Evolutionary conservation across 1,284 basidiomycete species (phyloP), one percentile per base, ranked within the genome.

Genomic region (Leccinum subrobustum): DNA sequence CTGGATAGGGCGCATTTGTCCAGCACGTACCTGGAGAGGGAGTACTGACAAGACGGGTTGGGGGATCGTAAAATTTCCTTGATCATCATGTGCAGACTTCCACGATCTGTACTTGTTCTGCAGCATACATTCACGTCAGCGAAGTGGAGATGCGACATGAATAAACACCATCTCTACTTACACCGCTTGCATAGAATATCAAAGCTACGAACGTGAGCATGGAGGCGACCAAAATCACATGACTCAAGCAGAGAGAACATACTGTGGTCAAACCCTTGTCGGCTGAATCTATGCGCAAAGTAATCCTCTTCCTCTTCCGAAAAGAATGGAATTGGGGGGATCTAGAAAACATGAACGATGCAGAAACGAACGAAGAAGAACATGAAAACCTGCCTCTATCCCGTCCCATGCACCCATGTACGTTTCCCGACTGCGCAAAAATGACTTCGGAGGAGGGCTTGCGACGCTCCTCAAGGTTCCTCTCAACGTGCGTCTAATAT

Each of bases 181-280:
- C 84, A 58, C 79, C 77, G 29, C 76, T 74, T 6, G 79, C 80
- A 67, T 87, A 88, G 65, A 86, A 86, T 65, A 84, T 77, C 14
- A 88, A 66, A 23, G 83, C 85, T 86, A 58, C 14, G 23, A 59
- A 44, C 11, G 57, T 33, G 4, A 66, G 56, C 51, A 51, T 9
- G 53, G 16, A 9, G 33, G 9, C 4, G 8, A 14, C 25, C 29
- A 50, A 50, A 11, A 59, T 25, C 1, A 57, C 12, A 20, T 11
- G n/a, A 29, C 11, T 33, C 9, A 20, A 12, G 7, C 1, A 14
- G 0, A 29, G 39, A 16, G 9, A 16, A 78, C 85, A 23, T 65
- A 89, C 88, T 87, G 61, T 84, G 73, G 56, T 78, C 74, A 67
- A 89, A 89, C 0, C 83, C 81, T 64, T 86, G 84, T 9, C 76